These are phyloP conservation scores for Plantago lanceolata DNA, from an alignment of 305 asterid species.

Conservation along the genomic window DNA sequence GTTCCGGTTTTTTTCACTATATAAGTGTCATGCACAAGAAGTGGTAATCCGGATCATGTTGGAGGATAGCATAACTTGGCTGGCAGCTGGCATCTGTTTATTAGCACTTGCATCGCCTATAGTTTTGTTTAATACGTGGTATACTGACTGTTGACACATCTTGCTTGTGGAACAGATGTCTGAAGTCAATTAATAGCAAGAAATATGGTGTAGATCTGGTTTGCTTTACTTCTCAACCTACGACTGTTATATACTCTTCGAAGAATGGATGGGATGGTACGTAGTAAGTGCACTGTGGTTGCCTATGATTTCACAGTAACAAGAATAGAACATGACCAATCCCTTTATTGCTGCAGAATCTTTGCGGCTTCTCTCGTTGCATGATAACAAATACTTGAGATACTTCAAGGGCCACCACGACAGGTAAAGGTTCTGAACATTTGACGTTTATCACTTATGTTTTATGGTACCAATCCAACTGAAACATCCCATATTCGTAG, in stretches of 20 bases:
- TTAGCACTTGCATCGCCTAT: conserved; percentile 10
- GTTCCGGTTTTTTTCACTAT: too few species aligned
- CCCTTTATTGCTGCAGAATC: conserved; percentile 64
- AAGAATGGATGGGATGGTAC: conserved; percentile 99
- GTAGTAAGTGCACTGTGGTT: conserved; percentile 23
- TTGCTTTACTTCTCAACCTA: conserved; percentile 92
- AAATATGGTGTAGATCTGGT: conserved; percentile 95
- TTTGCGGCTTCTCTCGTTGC: conserved; percentile 87
- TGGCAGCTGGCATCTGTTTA: too few species aligned
- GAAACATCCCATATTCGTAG: conserved; percentile 38
- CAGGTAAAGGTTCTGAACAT: conserved; percentile 52
- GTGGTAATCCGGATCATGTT: too few species aligned
- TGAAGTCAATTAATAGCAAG: conserved; percentile 96
- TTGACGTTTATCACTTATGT: conserved; percentile 2
- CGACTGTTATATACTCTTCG: conserved; percentile 93
- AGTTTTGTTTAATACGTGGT: conserved; percentile 14
- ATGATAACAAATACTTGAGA: conserved; percentile 93
- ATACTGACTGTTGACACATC: conserved; percentile 18
- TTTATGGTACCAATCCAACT: conserved; percentile 2
- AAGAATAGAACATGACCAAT: conserved; percentile 18
- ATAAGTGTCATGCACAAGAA: too few species aligned
- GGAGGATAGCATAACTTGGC: too few species aligned
- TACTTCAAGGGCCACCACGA: conserved; percentile 99
- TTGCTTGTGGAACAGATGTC: conserved; percentile 49
- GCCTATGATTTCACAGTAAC: conserved; percentile 21